Conservation (phyloP, 139 green algal genomes). For the Volvox africanus region DNA sequence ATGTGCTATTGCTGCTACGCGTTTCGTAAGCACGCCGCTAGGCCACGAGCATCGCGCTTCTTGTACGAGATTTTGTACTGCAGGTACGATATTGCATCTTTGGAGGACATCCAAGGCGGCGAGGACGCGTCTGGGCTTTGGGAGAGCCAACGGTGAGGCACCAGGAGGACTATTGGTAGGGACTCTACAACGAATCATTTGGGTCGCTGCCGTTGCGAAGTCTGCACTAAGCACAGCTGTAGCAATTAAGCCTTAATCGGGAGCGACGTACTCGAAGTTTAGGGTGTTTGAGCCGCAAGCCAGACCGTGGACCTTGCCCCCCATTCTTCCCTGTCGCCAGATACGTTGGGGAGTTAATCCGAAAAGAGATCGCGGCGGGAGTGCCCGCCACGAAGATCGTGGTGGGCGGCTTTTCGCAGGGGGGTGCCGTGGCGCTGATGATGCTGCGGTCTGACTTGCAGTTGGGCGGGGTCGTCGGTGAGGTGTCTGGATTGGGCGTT, state of each 20-base stretch:
- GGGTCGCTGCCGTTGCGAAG: too few species aligned
- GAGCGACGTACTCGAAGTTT: too few species aligned
- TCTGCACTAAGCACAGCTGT: too few species aligned
- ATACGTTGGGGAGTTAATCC: conserved; percentile 70
- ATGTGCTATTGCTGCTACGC: not conserved
- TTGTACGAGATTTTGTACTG: too few species aligned
- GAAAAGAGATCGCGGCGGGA: conserved; percentile 61
- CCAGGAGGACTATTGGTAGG: too few species aligned
- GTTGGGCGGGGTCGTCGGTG: conserved; percentile 68
- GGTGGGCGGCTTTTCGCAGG: conserved; percentile 86
- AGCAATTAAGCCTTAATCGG: too few species aligned
- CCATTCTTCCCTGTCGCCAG: conserved; percentile 42
- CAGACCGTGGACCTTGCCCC: too few species aligned
- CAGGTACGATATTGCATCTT: conserved; percentile 72
- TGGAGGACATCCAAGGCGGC: conserved; percentile 67
- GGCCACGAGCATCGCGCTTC: too few species aligned
- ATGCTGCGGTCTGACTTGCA: conserved; percentile 71
- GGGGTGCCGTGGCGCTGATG: conserved; percentile 78
- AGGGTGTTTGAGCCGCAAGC: too few species aligned
- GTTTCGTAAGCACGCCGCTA: too few species aligned
- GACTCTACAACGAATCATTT: too few species aligned
- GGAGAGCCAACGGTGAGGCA: conserved; percentile 67
- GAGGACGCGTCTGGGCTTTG: conserved; percentile 70
- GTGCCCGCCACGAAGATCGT: conserved; percentile 69
- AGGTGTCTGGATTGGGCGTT: not conserved